Base-by-base conservation (phyloP, 768 basidiomycete genomes). In the Grammothele lineata region DNA sequence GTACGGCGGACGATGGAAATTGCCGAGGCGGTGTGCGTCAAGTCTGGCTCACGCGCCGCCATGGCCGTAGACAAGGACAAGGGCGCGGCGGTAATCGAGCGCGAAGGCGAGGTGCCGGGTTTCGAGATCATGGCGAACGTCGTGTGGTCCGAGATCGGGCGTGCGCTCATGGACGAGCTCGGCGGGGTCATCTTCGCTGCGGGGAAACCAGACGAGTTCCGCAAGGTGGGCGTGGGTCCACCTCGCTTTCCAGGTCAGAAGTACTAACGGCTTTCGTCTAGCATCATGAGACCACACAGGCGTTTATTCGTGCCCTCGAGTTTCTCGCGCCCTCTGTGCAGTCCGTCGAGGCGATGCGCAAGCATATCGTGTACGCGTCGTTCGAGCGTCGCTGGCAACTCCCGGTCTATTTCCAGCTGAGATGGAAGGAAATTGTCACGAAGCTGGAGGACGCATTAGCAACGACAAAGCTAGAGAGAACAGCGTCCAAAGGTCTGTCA, bases 371-470 rank as follows among this genome's bases (percentile, higher is more conserved):
- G 3, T 95, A 84, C 62, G 53, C 59, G 19, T 66, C 81, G 1
- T 96, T 98, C 60, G 80, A 87, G 60, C 75, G 79, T 50, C 78
- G 92, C 27, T 99, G 96, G 94, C 96, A 98, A 62, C 76, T 99
- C 3, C 89, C 92, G 1, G 87, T 98, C 8, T 98, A 98, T 62
- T 98, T 95, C 64, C 96, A 99, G 60, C 71, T 99, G 50, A 78
- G 95, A 36, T 95, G 94, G 92, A 96, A 96, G 66, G 95, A 96
- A 60, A 88, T 95, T 42, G 81, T 93, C 0, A 68, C 76, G 0
- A 74, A 71, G 40, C 67, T 96, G 14, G 96, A 99, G 67, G 83
- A 85, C 11, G 66, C 69, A 2, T 66, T 98, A 12, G 60, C 66
- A 15, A 58, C 60, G 17, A 64, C 69, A 19, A 66, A 65, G 35